Evolutionary conservation across 257 asterid species (phyloP).

Genomic region (Asclepias syriaca): DNA sequence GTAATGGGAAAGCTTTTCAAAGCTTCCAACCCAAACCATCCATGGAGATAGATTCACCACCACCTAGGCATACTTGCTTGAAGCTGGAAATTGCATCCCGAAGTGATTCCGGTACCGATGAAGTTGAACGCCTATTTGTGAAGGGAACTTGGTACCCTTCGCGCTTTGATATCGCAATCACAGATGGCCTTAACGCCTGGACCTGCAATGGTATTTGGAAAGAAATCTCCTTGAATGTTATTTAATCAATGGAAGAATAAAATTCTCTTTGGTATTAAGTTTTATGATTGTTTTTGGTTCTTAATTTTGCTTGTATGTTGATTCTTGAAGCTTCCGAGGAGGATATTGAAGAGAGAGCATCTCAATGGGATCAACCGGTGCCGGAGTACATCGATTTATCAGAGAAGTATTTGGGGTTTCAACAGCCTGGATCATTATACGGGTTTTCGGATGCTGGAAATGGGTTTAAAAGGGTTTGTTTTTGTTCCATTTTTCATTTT

Average conservation of each 20-base stretch:
- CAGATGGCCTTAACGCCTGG: slow-evolving; percentile 76
- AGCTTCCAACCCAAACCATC: not conserved
- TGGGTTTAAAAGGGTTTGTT: slow-evolving; percentile 71
- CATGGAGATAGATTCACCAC: slow-evolving; percentile 26
- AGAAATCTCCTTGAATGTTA: not conserved
- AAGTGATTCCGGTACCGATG: slow-evolving; percentile 13
- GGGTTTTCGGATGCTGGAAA: slow-evolving; percentile 75
- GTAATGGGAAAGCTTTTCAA: not conserved
- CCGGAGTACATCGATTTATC: slow-evolving; percentile 65
- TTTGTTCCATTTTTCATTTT: not conserved
- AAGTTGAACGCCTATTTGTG: slow-evolving; percentile 57
- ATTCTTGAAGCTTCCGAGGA: slow-evolving; percentile 59
- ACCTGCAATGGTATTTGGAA: slow-evolving; percentile 50
- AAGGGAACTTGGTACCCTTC: slow-evolving; percentile 78
- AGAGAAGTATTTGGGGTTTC: slow-evolving; percentile 74
- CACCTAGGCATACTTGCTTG: slow-evolving; percentile 71
- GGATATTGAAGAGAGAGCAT: slow-evolving; percentile 80
- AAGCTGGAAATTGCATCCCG: slow-evolving; percentile 44
- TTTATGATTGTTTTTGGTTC: not conserved
- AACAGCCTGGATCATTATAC: slow-evolving; percentile 80
- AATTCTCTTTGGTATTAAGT: not conserved
- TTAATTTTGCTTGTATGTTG: not conserved
- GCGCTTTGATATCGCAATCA: slow-evolving; percentile 62
- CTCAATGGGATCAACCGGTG: slow-evolving; percentile 83
- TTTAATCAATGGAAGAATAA: not conserved